A percentile compares a stretch with the other conserved stretches of the same genome.
These are phyloP conservation scores for Neoscytalidium dimidiatum DNA, from an alignment of 2,329 filamentous ascomycete species.

Conservation along the genomic window DNA sequence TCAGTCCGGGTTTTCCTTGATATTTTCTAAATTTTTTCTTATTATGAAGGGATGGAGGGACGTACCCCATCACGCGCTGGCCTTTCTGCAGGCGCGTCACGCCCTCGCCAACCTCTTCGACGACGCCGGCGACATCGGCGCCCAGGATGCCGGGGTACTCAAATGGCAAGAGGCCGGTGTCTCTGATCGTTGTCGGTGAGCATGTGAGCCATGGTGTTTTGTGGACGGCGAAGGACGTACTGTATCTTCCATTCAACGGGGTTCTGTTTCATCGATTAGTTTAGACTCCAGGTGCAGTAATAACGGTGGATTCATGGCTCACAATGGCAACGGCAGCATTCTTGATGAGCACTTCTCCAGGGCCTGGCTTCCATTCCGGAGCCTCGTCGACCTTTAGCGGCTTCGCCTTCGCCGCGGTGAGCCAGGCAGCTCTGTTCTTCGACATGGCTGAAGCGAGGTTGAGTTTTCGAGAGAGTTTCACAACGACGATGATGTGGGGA, in stretches of 20 bases:
- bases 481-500: too few relatives aligned
- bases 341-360: slow-evolving; percentile 36
- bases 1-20: too few relatives aligned
- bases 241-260: slow-evolving; percentile 7
- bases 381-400: slow-evolving; percentile 34
- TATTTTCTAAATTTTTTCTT: too few relatives aligned
- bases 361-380: slow-evolving; percentile 29
- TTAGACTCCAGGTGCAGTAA: background rate
- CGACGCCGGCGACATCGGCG: slow-evolving; percentile 39
- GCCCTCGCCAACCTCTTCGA: slow-evolving; percentile 35
- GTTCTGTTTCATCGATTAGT: background rate
- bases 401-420: slow-evolving; percentile 31
- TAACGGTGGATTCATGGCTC: background rate
- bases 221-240: background rate
- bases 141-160: slow-evolving; percentile 39
- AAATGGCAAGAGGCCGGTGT: background rate
- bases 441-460: background rate
- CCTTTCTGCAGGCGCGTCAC: slow-evolving; percentile 8
- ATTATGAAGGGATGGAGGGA: background rate
- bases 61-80: slow-evolving; percentile 3
- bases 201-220: background rate
- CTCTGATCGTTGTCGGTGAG: slow-evolving; percentile 19
- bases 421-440: slow-evolving; percentile 35
- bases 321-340: slow-evolving; percentile 34
- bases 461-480: too few relatives aligned